phyloP scores from a whole-genome alignment of 306 rosid genomes.

The Vigna hirtella region DNA sequence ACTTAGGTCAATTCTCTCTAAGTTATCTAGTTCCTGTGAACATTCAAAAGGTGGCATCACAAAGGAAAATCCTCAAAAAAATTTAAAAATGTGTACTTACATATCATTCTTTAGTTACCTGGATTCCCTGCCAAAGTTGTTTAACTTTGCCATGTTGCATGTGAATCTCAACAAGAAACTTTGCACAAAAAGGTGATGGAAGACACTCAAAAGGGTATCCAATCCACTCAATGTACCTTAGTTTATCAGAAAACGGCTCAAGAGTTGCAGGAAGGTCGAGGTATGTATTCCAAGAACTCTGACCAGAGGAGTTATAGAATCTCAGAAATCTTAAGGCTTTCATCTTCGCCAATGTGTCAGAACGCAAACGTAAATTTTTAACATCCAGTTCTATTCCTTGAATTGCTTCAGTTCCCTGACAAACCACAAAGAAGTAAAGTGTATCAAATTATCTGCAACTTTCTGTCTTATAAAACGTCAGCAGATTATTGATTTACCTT shows the following conservation, averaged over 20 bases:
- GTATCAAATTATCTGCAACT: too few species aligned
- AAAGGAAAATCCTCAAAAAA: not conserved
- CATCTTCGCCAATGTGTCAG: conserved; percentile 43
- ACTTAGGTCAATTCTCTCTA: conserved; percentile 25
- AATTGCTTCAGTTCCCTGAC: conserved; percentile 41
- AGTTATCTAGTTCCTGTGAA: conserved; percentile 19
- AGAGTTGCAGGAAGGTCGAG: conserved; percentile 3
- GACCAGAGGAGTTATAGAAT: not conserved
- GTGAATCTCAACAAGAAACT: conserved; percentile 34
- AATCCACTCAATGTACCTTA: conserved; percentile 43
- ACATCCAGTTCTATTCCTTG: conserved; percentile 40
- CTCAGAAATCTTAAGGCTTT: conserved; percentile 22
- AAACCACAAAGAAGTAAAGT: too few species aligned
- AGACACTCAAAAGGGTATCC: conserved; percentile 34
- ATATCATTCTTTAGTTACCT: conserved; percentile 18
- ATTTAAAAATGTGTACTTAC: too few species aligned
- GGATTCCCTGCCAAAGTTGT: conserved; percentile 44
- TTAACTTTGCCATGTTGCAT: conserved; percentile 20
- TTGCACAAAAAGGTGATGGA: conserved; percentile 18
- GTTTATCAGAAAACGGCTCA: conserved; percentile 4
- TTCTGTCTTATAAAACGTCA: not conserved
- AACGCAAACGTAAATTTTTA: not conserved
- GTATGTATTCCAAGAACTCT: not conserved
- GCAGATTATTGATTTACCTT: not conserved
- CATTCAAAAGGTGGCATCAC: not conserved